Conservation (phyloP, 495 filamentous ascomycete genomes). For the Xylaria cubensis region DNA sequence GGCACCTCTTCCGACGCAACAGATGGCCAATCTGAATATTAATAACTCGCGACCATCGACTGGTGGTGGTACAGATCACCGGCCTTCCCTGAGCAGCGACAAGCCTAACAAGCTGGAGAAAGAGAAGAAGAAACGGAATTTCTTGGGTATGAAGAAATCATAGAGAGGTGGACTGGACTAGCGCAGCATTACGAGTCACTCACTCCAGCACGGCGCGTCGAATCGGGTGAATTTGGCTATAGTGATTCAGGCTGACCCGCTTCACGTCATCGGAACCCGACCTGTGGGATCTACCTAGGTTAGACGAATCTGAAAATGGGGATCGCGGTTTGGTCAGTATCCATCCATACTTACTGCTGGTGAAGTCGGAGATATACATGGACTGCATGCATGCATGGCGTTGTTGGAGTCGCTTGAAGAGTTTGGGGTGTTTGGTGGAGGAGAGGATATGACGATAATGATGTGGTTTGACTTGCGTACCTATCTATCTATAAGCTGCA, state of each 20-base stretch:
- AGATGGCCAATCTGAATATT: slow-evolving; percentile 66
- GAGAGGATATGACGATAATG: neutral
- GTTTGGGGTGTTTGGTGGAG: neutral
- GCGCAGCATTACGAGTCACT: too few species aligned
- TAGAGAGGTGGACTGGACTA: neutral
- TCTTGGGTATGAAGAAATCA: slow-evolving; percentile 73
- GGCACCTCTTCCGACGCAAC: slow-evolving; percentile 58
- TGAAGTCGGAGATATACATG: slow-evolving; percentile 1
- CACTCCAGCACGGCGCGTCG: neutral
- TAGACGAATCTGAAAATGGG: neutral
- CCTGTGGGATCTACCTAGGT: neutral
- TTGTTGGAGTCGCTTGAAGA: slow-evolving; percentile 14
- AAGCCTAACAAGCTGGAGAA: slow-evolving; percentile 61
- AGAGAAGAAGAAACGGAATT: slow-evolving; percentile 79
- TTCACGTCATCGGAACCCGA: neutral
- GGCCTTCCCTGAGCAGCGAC: slow-evolving; percentile 46
- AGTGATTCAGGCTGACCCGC: neutral
- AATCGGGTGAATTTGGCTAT: neutral
- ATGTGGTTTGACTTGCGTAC: neutral
- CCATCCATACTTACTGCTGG: neutral
- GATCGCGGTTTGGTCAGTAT: neutral
- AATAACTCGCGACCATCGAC: slow-evolving; percentile 44
- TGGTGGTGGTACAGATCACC: slow-evolving; percentile 34
- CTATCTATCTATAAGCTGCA: too few species aligned
- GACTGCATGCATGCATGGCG: slow-evolving; percentile 17